Percentiles rank a stretch among this genome's conserved stretches.
phyloP scores from a whole-genome alignment of 768 basidiomycete genomes.

The Coprinopsis marcescibilis region DNA sequence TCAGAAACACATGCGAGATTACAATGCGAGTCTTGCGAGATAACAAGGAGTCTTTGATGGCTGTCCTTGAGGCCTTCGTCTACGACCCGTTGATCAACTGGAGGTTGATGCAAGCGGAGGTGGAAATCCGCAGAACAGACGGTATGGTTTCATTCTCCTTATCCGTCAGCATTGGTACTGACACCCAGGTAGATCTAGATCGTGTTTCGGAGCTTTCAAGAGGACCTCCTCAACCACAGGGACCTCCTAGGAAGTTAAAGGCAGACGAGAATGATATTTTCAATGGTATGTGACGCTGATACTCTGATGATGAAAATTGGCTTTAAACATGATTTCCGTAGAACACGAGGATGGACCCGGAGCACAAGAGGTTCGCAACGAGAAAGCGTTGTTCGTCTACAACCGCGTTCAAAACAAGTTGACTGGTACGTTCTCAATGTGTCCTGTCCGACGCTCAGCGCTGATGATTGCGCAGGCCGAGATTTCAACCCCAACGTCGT shows the following conservation, averaged over 20 bases:
- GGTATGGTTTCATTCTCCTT: conserved; percentile 32
- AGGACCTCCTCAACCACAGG: conserved; percentile 71
- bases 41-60: conserved; percentile 99
- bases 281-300: conserved; percentile 50
- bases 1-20: conserved; percentile 91
- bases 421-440: conserved; percentile 50
- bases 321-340: conserved; percentile 13
- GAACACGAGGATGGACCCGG: conserved; percentile 47
- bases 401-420: conserved; percentile 94
- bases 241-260: conserved; percentile 73
- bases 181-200: conserved; percentile 42
- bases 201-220: conserved; percentile 59
- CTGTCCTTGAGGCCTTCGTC: conserved; percentile 96
- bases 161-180: conserved; percentile 20
- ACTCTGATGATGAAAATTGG: background rate
- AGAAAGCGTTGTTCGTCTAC: conserved; percentile 85
- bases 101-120: conserved; percentile 85
- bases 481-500: conserved; percentile 87
- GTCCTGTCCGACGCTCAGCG: background rate
- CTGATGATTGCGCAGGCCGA: conserved; percentile 46
- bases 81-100: conserved; percentile 98
- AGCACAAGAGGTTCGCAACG: conserved; percentile 86
- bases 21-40: conserved; percentile 96
- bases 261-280: conserved; percentile 94
- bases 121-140: conserved; percentile 63